These are phyloP conservation scores for Ustilago nuda DNA, from an alignment of 1,284 basidiomycete genomes.

Conservation along the genomic window DNA sequence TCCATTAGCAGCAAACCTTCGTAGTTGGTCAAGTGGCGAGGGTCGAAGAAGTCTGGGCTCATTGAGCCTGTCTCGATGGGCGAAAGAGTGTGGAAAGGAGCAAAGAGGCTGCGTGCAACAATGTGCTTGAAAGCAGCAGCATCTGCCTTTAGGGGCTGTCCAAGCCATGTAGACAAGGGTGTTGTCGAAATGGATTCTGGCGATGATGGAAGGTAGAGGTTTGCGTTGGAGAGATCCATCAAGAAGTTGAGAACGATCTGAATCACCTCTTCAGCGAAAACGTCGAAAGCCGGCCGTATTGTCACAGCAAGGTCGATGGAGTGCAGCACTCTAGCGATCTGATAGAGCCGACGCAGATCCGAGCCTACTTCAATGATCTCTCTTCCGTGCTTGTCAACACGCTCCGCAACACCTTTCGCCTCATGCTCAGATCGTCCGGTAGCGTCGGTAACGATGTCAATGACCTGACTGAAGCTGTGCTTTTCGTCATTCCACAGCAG, in stretches of 20 bases:
- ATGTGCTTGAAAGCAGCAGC: conserved; percentile 59
- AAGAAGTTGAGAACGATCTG: conserved; percentile 70
- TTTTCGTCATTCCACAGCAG: conserved; percentile 98
- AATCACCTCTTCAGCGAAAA: conserved; percentile 87
- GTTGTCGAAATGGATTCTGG: conserved; percentile 10
- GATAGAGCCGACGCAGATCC: conserved; percentile 78
- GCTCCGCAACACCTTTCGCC: conserved; percentile 76
- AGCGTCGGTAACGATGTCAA: conserved; percentile 73
- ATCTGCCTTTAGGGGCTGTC: conserved; percentile 40
- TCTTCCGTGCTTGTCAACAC: conserved; percentile 83
- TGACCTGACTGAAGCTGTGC: conserved; percentile 91
- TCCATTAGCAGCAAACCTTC: conserved; percentile 66
- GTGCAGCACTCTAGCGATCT: conserved; percentile 82
- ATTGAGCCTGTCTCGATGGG: conserved; percentile 51
- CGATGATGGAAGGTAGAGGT: conserved; percentile 49
- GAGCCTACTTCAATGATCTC: conserved; percentile 84
- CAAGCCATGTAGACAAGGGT: conserved; percentile 20
- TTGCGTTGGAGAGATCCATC: conserved; percentile 61
- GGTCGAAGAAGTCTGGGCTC: conserved; percentile 60
- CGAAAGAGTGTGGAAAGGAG: conserved; percentile 49
- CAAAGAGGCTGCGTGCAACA: conserved; percentile 51
- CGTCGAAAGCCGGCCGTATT: conserved; percentile 86
- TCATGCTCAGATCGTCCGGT: conserved; percentile 56
- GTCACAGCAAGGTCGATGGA: conserved; percentile 93
- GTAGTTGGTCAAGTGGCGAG: conserved; percentile 53